Evolutionary conservation across 768 basidiomycete genomes (phyloP), one percentile per base, ranked within the genome.

Genomic region (Polyporus arcularius): DNA sequence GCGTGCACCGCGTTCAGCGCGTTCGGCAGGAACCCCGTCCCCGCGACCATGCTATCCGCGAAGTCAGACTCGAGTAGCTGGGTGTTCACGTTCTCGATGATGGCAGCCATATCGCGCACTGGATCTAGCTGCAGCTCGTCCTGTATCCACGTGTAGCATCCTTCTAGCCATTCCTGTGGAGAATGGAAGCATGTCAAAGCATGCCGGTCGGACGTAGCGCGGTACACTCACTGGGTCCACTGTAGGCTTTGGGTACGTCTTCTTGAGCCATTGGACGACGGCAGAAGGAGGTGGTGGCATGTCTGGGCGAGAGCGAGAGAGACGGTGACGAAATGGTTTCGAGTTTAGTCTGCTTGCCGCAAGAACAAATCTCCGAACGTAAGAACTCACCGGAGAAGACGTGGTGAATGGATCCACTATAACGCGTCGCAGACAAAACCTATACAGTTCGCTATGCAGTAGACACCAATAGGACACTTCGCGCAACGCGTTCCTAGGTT

Each of bases 31-130:
- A 94, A 79, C 1, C 92, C 92, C 0, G 92, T 90, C 0, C 85
- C 84, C 18, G 76, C 77, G 0, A 84, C 70, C 80, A 87, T 92
- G 6, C 90, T 93, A 70, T 92, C 90, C 11, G 70, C 65, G 48
- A 94, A 80, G 67, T 85, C 83, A 0, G 92, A 94, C 60, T 85
- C 79, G 9, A 94, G 79, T 16, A 93, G 80, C 68, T 94, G 92
- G 4, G 71, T 61, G 64, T 87, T 81, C 47, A 93, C 79, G 39
- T 82, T 76, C 4, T 79, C 65, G 49, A 84, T 76, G 65, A 91
- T 85, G 45, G 76, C 73, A 45, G 78, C 73, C 62, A 87, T 80
- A 53, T 85, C 72, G 0, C 72, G 75, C 26, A 73, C 69, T 8
- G 83, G 82, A 60, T 82, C 73, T 26, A 86, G 73, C 32, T 76